These are phyloP conservation scores for Aechmea fasciata DNA, from an alignment of 176 grass and related monocot species.

Conservation along the genomic window DNA sequence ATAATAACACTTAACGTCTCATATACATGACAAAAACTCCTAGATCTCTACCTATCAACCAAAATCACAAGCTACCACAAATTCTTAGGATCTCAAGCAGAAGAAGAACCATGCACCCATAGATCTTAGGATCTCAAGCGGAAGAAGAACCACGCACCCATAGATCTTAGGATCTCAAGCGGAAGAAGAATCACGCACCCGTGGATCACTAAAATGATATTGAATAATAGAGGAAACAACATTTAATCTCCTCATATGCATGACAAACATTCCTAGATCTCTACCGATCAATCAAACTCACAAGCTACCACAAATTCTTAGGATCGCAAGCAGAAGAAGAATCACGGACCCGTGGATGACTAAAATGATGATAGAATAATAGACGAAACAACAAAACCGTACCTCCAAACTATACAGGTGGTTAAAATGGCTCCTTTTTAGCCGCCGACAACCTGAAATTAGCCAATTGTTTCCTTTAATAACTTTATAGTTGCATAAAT, in stretches of 20 bases:
- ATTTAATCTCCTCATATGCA: slow-evolving; percentile 6
- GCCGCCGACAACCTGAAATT: too few relatives aligned
- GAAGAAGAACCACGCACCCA: slow-evolving; percentile 1
- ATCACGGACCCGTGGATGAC: slow-evolving; percentile 18
- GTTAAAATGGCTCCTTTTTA: too few relatives aligned
- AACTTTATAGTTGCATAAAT: too few relatives aligned
- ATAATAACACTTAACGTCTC: not conserved
- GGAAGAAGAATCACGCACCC: slow-evolving; percentile 11
- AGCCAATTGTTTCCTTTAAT: too few relatives aligned
- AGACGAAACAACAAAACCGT: not conserved
- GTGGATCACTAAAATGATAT: slow-evolving; percentile 17
- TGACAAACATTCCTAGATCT: not conserved
- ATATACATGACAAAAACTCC: not conserved
- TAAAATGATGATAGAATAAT: not conserved
- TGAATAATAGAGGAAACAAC: not conserved
- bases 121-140: slow-evolving; percentile 10
- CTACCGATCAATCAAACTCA: not conserved
- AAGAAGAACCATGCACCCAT: not conserved
- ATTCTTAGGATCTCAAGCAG: not conserved
- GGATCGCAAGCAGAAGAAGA: slow-evolving; percentile 13
- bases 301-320: not conserved
- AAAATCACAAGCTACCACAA: not conserved
- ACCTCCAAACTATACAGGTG: slow-evolving; percentile 8
- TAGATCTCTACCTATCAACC: not conserved
- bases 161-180: slow-evolving; percentile 11